Evolutionary conservation across 495 filamentous ascomycete genomes (phyloP), one percentile per base, ranked within the genome.

Genomic region (Lindgomyces ingoldianus): DNA sequence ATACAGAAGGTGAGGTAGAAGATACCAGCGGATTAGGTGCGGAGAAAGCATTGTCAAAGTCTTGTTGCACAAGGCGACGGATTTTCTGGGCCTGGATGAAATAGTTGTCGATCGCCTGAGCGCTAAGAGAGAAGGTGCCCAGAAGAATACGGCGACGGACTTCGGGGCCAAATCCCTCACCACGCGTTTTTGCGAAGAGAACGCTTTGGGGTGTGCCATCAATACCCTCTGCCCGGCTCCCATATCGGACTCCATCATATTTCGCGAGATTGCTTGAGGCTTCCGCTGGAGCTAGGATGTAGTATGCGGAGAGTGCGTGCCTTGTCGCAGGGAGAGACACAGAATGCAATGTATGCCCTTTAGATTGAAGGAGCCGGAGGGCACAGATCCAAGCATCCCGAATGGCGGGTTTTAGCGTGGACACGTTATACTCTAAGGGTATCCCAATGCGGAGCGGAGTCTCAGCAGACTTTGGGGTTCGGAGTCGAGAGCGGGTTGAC

Each of bases 211-310:
- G 65, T 3, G 62, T 64, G 26, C 58, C 73, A 47, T 75, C 74
- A 10, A 72, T 50, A 10, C 68, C 68, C 6, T 58, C 46, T 10
- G 60, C 66, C 24, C 85, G 83, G 45, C 75, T 79, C 1, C 94
- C 94, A 73, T 96, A 99, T 16, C 94, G 88, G 11, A 97, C 83
- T 8, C 95, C 94, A 70, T 99, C 94, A 73, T 96, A 99, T 75
- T 94, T 96, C 50, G 94, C 89, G n/a, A 99, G 84, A 63, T 99
- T 99, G 18, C 93, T 97, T 12, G 90, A 91, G 14, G 95, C 95
- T 78, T 99, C 94, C 12, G 94, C 91, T 0, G 95, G 90, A 6
- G 94, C 94, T 64, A 99, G 85, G 48, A 98, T 81, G 72, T 99
- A 99, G 74, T 99, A 99, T 30, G 94, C 89, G 2, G 91, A 88